Conservation (phyloP, 2,329 filamentous ascomycete genomes). For the Phialophora tarda region DNA sequence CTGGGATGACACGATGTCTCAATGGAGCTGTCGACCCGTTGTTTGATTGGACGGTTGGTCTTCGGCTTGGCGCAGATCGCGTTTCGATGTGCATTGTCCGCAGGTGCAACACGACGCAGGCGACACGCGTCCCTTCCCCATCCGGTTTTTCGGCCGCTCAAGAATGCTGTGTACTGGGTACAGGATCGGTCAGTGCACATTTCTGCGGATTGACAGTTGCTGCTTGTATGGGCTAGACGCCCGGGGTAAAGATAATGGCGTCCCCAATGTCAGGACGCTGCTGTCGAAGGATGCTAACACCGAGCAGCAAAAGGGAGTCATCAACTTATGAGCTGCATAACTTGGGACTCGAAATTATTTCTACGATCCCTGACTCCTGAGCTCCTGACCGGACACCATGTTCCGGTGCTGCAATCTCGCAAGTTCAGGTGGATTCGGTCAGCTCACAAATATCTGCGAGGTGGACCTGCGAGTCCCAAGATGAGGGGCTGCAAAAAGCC, state of each 20-base stretch:
- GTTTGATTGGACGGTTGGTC: not conserved
- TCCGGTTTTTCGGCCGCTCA: not conserved
- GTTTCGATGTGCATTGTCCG: conserved; percentile 7
- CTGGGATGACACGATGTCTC: not conserved
- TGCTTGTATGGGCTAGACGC: not conserved
- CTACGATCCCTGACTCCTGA: not conserved
- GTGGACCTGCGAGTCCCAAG: not conserved
- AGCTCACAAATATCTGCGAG: not conserved
- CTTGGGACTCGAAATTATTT: not conserved
- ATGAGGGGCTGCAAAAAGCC: too few relatives aligned
- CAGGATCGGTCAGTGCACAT: not conserved
- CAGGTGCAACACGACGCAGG: conserved; percentile 12
- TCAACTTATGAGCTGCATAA: conserved; percentile 2
- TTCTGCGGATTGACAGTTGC: not conserved
- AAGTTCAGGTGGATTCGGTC: not conserved
- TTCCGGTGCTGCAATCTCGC: conserved; percentile 3
- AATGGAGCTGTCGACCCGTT: not conserved
- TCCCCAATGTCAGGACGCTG: not conserved
- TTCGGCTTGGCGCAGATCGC: not conserved
- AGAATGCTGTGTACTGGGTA: not conserved
- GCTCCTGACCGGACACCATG: not conserved
- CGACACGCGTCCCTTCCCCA: conserved; percentile 30
- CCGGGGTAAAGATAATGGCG: not conserved
- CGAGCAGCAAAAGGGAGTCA: not conserved
- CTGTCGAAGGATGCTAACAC: not conserved